Conservation (phyloP, 1,139 yeast species). For the Geotrichum aggregatum region DNA sequence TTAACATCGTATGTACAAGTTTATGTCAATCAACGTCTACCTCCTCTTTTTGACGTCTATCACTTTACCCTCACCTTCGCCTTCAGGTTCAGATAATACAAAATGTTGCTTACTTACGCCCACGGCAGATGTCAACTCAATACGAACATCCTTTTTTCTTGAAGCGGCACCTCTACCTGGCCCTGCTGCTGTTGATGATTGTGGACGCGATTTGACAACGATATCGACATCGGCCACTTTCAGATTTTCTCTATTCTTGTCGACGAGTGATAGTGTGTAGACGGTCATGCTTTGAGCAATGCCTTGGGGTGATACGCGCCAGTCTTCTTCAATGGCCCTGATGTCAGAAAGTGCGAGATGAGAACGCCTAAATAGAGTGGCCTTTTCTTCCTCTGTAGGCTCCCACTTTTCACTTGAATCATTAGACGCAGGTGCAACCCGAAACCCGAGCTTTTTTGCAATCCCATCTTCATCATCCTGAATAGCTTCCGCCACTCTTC, state of each 20-base stretch:
- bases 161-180: background rate
- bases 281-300: slow-evolving; percentile 22
- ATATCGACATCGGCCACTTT: slow-evolving; percentile 22
- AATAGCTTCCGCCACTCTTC: slow-evolving; percentile 28
- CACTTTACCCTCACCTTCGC: slow-evolving; percentile 14
- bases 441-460: slow-evolving; percentile 25
- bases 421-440: background rate
- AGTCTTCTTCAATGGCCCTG: slow-evolving; percentile 22
- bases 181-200: background rate
- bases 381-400: background rate
- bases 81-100: slow-evolving; percentile 17
- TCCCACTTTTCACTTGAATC: background rate
- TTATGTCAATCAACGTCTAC: background rate
- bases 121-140: slow-evolving; percentile 14
- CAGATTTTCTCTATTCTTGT: slow-evolving; percentile 15
- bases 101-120: slow-evolving; percentile 14
- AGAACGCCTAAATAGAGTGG: slow-evolving; percentile 11
- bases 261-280: slow-evolving; percentile 19
- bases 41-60: slow-evolving; percentile 14
- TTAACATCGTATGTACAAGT: slow-evolving; percentile 41
- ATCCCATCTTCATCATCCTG: slow-evolving; percentile 29
- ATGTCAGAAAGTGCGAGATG: slow-evolving; percentile 21
- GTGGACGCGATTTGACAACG: slow-evolving; percentile 16
- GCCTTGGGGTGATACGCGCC: slow-evolving; percentile 23
- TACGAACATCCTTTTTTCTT: slow-evolving; percentile 18